Evolutionary conservation across 495 filamentous ascomycete species (phyloP).

Genomic region (Xylaria longipes): DNA sequence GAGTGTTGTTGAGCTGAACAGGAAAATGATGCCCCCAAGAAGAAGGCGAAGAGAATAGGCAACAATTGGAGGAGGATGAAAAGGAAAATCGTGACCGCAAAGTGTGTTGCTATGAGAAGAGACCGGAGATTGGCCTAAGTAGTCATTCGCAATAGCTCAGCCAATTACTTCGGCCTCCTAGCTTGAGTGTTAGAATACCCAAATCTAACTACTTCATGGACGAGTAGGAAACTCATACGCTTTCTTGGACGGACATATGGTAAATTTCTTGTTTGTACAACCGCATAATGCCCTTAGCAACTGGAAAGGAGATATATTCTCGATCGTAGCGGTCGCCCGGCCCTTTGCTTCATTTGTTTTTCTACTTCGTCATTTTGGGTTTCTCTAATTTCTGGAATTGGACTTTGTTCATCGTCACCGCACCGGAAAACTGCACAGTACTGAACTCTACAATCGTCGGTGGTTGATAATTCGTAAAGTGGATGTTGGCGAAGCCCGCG

Average conservation of each 20-base stretch:
- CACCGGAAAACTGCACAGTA: not conserved
- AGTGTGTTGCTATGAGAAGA: not conserved
- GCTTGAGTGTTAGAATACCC: not conserved
- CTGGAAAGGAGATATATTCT: too few relatives aligned
- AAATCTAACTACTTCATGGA: not conserved
- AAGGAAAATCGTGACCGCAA: not conserved
- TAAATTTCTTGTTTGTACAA: not conserved
- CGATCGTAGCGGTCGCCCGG: not conserved
- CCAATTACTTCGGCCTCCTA: not conserved
- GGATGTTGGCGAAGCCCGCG: not conserved
- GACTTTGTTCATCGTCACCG: not conserved
- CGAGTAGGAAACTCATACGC: not conserved
- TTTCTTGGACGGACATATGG: not conserved
- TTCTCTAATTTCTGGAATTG: slow-evolving; percentile 15
- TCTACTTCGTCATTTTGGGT: not conserved
- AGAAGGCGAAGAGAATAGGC: not conserved
- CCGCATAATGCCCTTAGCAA: not conserved
- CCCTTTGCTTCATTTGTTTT: slow-evolving; percentile 2
- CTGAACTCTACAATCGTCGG: not conserved
- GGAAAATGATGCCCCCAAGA: not conserved
- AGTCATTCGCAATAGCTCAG: not conserved
- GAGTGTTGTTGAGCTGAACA: not conserved
- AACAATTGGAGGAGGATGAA: not conserved
- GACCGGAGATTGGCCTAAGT: not conserved
- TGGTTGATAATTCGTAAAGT: slow-evolving; percentile 16